These are phyloP conservation scores for Thalassiosira ordinaria DNA, from an alignment of 352 stramenopile genomes.

Conservation along the genomic window DNA sequence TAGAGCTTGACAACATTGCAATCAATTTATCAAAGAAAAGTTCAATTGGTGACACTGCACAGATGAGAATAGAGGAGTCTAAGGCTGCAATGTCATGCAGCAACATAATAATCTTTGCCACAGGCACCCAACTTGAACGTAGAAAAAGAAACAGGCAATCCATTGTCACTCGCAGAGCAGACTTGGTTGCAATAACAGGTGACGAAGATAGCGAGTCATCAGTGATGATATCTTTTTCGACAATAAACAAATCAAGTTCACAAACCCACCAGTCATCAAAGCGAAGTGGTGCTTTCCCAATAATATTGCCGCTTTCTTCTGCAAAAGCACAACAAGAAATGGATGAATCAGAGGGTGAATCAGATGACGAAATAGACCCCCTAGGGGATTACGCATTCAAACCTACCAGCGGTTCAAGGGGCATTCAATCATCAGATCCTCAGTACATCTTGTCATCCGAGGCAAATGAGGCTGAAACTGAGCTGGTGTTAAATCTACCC, in stretches of 20 bases:
- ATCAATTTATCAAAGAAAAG: slow-evolving; percentile 36
- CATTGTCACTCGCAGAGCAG: slow-evolving; percentile 38
- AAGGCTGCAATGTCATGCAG: slow-evolving; percentile 35
- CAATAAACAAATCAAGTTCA: not conserved
- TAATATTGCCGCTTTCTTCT: slow-evolving; percentile 71
- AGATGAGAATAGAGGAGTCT: slow-evolving; percentile 11
- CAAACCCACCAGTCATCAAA: slow-evolving; percentile 5
- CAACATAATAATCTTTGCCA: slow-evolving; percentile 43
- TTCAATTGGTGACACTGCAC: slow-evolving; percentile 6
- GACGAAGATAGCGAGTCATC: slow-evolving; percentile 33
- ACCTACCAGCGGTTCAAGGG: not conserved
- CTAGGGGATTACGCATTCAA: slow-evolving; percentile 22
- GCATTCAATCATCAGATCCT: slow-evolving; percentile 52
- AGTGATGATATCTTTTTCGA: slow-evolving; percentile 21
- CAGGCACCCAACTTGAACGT: slow-evolving; percentile 30
- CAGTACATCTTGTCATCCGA: slow-evolving; percentile 70
- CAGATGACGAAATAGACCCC: slow-evolving; percentile 57
- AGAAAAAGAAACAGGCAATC: slow-evolving; percentile 34
- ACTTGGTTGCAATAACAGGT: slow-evolving; percentile 38
- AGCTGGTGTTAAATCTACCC: slow-evolving; percentile 60
- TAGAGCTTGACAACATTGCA: slow-evolving; percentile 47
- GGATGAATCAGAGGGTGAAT: no score
- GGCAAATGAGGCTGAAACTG: slow-evolving; percentile 51
- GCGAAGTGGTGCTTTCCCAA: slow-evolving; percentile 53
- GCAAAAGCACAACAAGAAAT: slow-evolving; percentile 79